Evolutionary conservation across 1,139 yeast genomes (phyloP), one percentile per base, ranked within the genome.

Genomic region (Pichia sp.): DNA sequence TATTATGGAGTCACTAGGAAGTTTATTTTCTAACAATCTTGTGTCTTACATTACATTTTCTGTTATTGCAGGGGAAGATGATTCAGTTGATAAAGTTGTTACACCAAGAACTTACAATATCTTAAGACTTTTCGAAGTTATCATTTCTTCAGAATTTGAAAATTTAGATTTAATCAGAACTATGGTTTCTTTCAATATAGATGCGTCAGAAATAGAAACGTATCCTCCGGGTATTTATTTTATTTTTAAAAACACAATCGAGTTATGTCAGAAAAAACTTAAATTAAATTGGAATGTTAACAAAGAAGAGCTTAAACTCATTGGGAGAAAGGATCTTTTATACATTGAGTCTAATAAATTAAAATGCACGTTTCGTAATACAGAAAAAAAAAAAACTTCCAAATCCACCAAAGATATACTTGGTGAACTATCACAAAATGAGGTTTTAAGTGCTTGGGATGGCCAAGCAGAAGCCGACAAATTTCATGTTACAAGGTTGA

Each of bases 181-280:
- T 60, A 76, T 87, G 78, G 75, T 77, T 28, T 83, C 79, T 46
- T 75, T 75, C 55, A 77, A 76, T 2, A 73, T 87, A 14, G 72
- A 77, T 3, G 67, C 71, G 29, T 67, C 72, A 4, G 83, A 78
- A 49, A 66, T 89, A 28, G 88, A 87, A 47, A 79, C 89, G 0
- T 85, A 76, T 59, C 96, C 96, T 0, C 70, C 82, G 4, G 96
- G 96, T 0, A 72, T 89, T 2, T 69, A 77, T 31, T 69, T 85
- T 5, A 90, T 95, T 0, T 68, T 89, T 48, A 80, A 79, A 56
- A 85, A 82, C 56, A 77, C 82, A 1, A 68, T 85, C 31, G 73
- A 77, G 61, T 69, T 67, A 38, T 79, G 87, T 56, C 89, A 84
- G 61, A 79, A 78, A 46, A 70, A 71, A 29, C 76, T 87, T 0